Evolutionary conservation across 2,329 filamentous ascomycete genomes (phyloP).

Genomic region (Allantophomopsis cytisporea): DNA sequence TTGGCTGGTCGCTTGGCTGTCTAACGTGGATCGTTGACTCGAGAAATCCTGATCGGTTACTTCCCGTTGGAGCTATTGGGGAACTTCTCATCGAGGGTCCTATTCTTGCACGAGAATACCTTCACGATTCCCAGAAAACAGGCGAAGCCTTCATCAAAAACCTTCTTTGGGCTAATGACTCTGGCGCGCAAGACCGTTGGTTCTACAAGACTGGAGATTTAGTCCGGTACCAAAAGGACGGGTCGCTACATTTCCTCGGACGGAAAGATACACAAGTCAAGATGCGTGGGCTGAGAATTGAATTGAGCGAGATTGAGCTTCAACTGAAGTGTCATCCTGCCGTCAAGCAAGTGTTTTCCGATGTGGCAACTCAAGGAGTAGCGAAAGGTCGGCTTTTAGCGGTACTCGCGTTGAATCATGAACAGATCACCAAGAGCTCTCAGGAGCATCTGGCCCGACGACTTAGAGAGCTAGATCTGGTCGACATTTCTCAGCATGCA

Average conservation of each 20-base stretch:
- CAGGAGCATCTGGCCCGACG: too few relatives aligned
- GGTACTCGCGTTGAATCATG: too few relatives aligned
- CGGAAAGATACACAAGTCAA: conserved; percentile 57
- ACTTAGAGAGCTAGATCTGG: too few relatives aligned
- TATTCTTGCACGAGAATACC: neutral
- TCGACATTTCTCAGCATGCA: too few relatives aligned
- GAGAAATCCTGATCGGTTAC: neutral
- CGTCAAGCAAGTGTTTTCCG: too few relatives aligned
- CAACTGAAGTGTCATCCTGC: too few relatives aligned
- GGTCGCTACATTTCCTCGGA: conserved; percentile 39
- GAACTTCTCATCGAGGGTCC: conserved; percentile 1
- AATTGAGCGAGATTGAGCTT: conserved; percentile 39
- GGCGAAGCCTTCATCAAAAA: too few relatives aligned
- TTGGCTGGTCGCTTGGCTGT: neutral
- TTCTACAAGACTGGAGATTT: conserved; percentile 46
- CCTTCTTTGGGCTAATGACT: too few relatives aligned
- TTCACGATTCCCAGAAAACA: conserved; percentile 20
- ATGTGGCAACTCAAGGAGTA: too few relatives aligned
- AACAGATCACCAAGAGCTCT: too few relatives aligned
- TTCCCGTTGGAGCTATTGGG: neutral
- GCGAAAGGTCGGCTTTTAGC: too few relatives aligned
- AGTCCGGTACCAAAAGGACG: conserved; percentile 33
- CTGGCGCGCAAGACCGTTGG: too few relatives aligned
- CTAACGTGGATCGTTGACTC: neutral
- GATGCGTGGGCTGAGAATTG: conserved; percentile 50